Evolutionary conservation across 2,329 filamentous ascomycete species (phyloP).

Genomic region (Graphiopsis chlorocephala): DNA sequence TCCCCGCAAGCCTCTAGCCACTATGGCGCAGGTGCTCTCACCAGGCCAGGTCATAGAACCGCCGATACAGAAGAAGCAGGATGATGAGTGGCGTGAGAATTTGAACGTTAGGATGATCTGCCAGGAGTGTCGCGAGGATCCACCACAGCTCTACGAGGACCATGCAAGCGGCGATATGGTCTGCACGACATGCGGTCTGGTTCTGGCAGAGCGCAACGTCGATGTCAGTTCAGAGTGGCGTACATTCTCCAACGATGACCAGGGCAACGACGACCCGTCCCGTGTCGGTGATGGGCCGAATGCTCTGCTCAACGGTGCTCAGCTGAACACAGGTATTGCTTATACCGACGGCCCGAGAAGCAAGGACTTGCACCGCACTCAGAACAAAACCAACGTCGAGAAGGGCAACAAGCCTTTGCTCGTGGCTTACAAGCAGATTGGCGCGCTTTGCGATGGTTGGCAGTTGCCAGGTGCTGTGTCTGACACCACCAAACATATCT

Average conservation of each 20-base stretch:
- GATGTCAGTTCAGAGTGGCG: conserved; percentile 98
- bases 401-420: conserved; percentile 80
- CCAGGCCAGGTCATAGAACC: conserved; percentile 44
- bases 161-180: conserved; percentile 91
- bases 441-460: conserved; percentile 79
- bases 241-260: conserved; percentile 97
- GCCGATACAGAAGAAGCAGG: conserved; percentile 32
- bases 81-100: conserved; percentile 70
- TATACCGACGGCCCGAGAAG: conserved; percentile 71
- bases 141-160: conserved; percentile 91
- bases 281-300: conserved; percentile 96
- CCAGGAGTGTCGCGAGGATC: conserved; percentile 84
- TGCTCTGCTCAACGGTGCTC: conserved; percentile 82
- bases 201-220: conserved; percentile 85
- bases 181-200: conserved; percentile 85
- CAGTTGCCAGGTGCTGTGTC: conserved; percentile 76
- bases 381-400: conserved; percentile 77
- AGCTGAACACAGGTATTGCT: conserved; percentile 83
- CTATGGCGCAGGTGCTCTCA: conserved; percentile 39
- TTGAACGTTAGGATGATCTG: conserved; percentile 83
- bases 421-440: conserved; percentile 83
- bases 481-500: conserved; percentile 90
- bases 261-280: conserved; percentile 92
- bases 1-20: conserved; percentile 30
- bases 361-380: conserved; percentile 75